Conservation (phyloP, 1,284 basidiomycete species). For the Leccinum fallax region DNA sequence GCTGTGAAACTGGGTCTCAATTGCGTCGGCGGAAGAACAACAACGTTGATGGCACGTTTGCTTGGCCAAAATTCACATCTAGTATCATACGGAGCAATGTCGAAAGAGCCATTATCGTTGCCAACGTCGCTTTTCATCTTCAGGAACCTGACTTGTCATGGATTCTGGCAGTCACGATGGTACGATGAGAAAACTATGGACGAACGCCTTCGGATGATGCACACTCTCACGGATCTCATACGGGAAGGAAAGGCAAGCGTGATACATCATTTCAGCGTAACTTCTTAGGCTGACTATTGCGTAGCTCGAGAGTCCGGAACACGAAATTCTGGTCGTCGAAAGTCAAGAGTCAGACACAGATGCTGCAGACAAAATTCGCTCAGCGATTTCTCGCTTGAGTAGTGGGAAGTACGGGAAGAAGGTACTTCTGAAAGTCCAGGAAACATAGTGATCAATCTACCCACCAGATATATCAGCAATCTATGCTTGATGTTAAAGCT, state of each 20-base stretch:
- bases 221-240: constrained; percentile 53
- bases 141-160: constrained; percentile 70
- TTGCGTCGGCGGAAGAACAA: constrained; percentile 75
- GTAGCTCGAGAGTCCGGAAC: constrained; percentile 66
- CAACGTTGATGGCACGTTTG: constrained; percentile 65
- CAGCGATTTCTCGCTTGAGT: constrained; percentile 49
- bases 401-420: constrained; percentile 71
- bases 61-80: constrained; percentile 68
- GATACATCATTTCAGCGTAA: background rate
- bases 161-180: constrained; percentile 82
- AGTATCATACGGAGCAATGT: constrained; percentile 90
- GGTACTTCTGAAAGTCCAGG: constrained; percentile 61
- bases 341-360: constrained; percentile 52
- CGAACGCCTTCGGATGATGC: constrained; percentile 48
- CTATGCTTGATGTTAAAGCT: background rate
- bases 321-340: constrained; percentile 63
- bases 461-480: background rate
- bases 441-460: constrained; percentile 14
- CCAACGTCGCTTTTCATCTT: constrained; percentile 84
- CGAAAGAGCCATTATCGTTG: constrained; percentile 76
- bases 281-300: constrained; percentile 3
- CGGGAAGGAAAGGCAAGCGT: constrained; percentile 54
- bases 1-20: constrained; percentile 72
- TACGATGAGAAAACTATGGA: constrained; percentile 49
- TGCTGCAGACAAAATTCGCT: constrained; percentile 50